A percentile compares a stretch with the other conserved stretches of the same genome.
Evolutionary conservation across 2,329 filamentous ascomycete genomes (phyloP).

Genomic region (Acephala macrosclerotiorum): DNA sequence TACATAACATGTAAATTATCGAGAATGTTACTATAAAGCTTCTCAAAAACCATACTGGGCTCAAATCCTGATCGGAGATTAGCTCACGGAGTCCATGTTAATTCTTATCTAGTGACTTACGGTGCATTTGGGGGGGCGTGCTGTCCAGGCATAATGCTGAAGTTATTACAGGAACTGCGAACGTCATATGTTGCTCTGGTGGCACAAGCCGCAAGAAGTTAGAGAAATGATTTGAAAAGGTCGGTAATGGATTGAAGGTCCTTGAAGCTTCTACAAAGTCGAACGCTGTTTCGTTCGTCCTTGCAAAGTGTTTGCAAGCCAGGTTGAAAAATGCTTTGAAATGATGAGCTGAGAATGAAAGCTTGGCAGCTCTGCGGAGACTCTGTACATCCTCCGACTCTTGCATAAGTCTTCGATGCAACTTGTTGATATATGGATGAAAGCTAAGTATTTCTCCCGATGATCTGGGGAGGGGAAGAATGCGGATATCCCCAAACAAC

Average conservation of each 20-base stretch:
- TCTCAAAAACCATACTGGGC: slow-evolving; percentile 16
- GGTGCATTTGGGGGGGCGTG: slow-evolving; percentile 32
- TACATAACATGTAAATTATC: background rate
- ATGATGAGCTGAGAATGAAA: slow-evolving; percentile 21
- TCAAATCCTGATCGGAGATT: slow-evolving; percentile 18
- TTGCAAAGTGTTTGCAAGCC: slow-evolving; percentile 21
- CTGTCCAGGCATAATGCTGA: slow-evolving; percentile 34
- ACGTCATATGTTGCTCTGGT: slow-evolving; percentile 22
- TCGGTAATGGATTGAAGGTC: slow-evolving; percentile 16
- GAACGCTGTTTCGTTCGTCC: slow-evolving; percentile 13
- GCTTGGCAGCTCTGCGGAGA: slow-evolving; percentile 4
- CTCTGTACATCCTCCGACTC: slow-evolving; percentile 17
- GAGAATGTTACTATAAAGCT: background rate
- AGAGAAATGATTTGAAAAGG: slow-evolving; percentile 15
- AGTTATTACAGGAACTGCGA: slow-evolving; percentile 28
- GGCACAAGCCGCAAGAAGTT: slow-evolving; percentile 18
- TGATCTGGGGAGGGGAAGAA: slow-evolving; percentile 13
- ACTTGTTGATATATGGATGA: background rate
- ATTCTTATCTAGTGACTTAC: slow-evolving; percentile 21
- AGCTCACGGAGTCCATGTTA: background rate
- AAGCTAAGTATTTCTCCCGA: background rate
- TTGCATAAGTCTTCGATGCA: slow-evolving; percentile 13
- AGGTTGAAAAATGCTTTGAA: slow-evolving; percentile 21
- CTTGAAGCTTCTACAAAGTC: slow-evolving; percentile 23
- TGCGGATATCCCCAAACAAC: slow-evolving; percentile 17